These are phyloP conservation scores for Zygosaccharomyces sapae DNA, from an alignment of 1,139 yeast species.

Conservation along the genomic window DNA sequence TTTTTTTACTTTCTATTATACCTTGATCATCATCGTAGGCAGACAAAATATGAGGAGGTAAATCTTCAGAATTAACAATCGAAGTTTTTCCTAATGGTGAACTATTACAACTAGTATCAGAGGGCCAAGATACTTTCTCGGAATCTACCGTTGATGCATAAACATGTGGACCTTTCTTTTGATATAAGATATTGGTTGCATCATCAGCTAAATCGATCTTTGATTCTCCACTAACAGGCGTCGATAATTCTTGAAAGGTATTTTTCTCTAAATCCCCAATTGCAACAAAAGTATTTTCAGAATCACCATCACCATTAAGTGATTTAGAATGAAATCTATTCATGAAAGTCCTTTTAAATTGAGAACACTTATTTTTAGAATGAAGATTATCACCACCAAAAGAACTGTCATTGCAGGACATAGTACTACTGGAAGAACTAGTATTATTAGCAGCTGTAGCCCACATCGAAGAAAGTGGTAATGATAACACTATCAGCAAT, in stretches of 20 bases:
- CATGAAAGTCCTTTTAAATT: slow-evolving; percentile 3
- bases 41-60: slow-evolving; percentile 11
- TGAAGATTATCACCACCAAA: neutral
- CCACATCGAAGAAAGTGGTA: slow-evolving; percentile 88
- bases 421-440: slow-evolving; percentile 35
- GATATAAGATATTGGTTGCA: neutral
- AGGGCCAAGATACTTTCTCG: slow-evolving; percentile 32
- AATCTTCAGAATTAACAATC: slow-evolving; percentile 7
- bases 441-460: slow-evolving; percentile 56
- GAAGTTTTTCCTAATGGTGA: slow-evolving; percentile 8
- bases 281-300: slow-evolving; percentile 10
- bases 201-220: neutral
- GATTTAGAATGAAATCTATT: neutral
- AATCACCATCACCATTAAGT: slow-evolving; percentile 4
- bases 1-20: slow-evolving; percentile 13
- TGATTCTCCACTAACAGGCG: slow-evolving; percentile 6
- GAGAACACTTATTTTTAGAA: slow-evolving; percentile 3
- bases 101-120: slow-evolving; percentile 13
- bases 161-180: neutral
- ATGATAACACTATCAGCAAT: slow-evolving; percentile 53
- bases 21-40: slow-evolving; percentile 16
- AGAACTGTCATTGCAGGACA: slow-evolving; percentile 4
- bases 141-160: slow-evolving; percentile 31
- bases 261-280: slow-evolving; percentile 12
- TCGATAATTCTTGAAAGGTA: slow-evolving; percentile 11